Percentiles rank a stretch among this genome's conserved stretches.
Evolutionary conservation across 2,329 filamentous ascomycete species (phyloP).

Genomic region (Exophiala sideris): DNA sequence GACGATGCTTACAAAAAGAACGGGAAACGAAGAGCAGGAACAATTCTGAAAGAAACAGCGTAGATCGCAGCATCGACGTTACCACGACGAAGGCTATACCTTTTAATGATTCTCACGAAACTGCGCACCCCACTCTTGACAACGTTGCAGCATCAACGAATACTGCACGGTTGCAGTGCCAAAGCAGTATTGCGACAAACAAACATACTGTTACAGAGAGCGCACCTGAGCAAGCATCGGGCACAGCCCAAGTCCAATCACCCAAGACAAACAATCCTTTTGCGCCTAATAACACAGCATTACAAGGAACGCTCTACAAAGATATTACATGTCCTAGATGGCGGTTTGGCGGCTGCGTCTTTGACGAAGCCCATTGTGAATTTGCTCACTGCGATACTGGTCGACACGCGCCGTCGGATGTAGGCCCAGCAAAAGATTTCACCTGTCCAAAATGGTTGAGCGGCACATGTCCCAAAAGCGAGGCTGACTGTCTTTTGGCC

Average conservation of each 20-base stretch:
- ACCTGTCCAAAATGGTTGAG: slow-evolving; percentile 13
- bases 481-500: slow-evolving; percentile 8
- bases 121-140: too few relatives aligned
- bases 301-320: slow-evolving; percentile 16
- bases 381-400: slow-evolving; percentile 21
- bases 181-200: neutral
- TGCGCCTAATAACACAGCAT: neutral
- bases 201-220: neutral
- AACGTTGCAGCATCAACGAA: too few relatives aligned
- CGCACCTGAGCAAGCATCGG: too few relatives aligned
- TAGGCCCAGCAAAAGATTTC: slow-evolving; percentile 13
- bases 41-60: neutral
- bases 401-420: slow-evolving; percentile 2
- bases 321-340: slow-evolving; percentile 20
- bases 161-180: neutral
- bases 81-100: neutral
- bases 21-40: neutral
- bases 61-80: neutral
- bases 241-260: too few relatives aligned
- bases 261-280: neutral
- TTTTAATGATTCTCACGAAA: too few relatives aligned
- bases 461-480: slow-evolving; percentile 1
- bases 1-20: slow-evolving; percentile 13
- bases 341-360: slow-evolving; percentile 5
- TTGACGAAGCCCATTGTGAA: slow-evolving; percentile 17